These are phyloP conservation scores for Lasiosphaeriaceae sp. DNA, from an alignment of 495 filamentous ascomycete species.

Conservation along the genomic window DNA sequence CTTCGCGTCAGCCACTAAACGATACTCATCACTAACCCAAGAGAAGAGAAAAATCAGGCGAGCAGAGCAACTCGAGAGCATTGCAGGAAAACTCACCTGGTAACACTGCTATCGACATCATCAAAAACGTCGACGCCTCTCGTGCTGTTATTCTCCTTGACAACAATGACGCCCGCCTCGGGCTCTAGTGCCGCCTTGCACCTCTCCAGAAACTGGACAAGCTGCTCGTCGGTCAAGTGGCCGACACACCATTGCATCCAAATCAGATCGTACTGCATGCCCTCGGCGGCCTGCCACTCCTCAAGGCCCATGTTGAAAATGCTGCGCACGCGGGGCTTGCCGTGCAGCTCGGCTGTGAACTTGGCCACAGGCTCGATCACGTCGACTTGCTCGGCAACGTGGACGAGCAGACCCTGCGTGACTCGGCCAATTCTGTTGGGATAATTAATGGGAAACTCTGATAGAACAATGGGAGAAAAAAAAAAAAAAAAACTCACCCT, in stretches of 20 bases:
- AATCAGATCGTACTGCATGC: slow-evolving; percentile 55
- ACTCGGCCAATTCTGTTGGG: slow-evolving; percentile 50
- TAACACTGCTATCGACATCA: slow-evolving; percentile 74
- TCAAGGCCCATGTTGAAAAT: slow-evolving; percentile 72
- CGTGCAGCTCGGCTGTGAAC: slow-evolving; percentile 49
- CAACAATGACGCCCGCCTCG: slow-evolving; percentile 55
- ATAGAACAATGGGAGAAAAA: not conserved
- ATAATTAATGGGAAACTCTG: no score
- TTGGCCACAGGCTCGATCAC: slow-evolving; percentile 54
- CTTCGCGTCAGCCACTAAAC: not conserved
- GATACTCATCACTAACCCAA: not conserved
- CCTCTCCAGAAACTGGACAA: slow-evolving; percentile 62
- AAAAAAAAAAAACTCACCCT: slow-evolving; percentile 34
- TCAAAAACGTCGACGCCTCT: slow-evolving; percentile 67
- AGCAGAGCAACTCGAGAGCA: not conserved
- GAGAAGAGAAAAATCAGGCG: not conserved
- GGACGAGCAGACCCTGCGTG: slow-evolving; percentile 38
- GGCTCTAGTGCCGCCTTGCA: slow-evolving; percentile 53
- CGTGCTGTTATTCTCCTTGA: slow-evolving; percentile 85
- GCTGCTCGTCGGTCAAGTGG: slow-evolving; percentile 75
- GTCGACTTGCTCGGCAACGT: slow-evolving; percentile 31
- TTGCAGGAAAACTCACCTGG: slow-evolving; percentile 38
- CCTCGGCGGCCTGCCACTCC: slow-evolving; percentile 59
- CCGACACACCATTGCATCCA: slow-evolving; percentile 93
- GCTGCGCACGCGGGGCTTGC: slow-evolving; percentile 49